Percentiles rank a stretch among this genome's conserved stretches.
Conservation (phyloP, 257 asterid species). For the Solanum pimpinellifolium region DNA sequence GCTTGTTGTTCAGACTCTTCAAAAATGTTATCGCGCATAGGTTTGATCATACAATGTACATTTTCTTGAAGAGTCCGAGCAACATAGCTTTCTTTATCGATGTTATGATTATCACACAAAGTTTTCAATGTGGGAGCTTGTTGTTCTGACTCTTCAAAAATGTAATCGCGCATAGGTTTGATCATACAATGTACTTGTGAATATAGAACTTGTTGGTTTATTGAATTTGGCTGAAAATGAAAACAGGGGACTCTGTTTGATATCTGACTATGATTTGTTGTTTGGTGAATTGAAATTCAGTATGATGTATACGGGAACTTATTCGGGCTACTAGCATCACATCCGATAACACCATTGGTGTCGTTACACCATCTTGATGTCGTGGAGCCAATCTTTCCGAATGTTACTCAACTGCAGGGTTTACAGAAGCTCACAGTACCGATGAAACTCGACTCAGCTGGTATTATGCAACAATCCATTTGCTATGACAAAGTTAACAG, state of each 20-base stretch:
- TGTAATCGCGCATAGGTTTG: no score
- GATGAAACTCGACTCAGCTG: slow-evolving; percentile 67
- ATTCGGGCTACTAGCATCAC: slow-evolving; percentile 72
- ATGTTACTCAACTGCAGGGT: slow-evolving; percentile 47
- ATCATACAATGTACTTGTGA: no score
- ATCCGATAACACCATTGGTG: slow-evolving; percentile 67
- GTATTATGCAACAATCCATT: slow-evolving; percentile 77
- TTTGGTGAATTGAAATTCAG: slow-evolving; percentile 24
- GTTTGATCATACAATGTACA: background rate
- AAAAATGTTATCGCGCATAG: background rate
- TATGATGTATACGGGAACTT: slow-evolving; percentile 70
- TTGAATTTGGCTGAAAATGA: background rate
- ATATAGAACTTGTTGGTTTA: background rate
- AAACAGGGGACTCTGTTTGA: background rate
- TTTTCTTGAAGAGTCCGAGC: no score
- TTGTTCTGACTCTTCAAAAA: background rate
- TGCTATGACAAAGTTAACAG: slow-evolving; percentile 46
- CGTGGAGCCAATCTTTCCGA: slow-evolving; percentile 79
- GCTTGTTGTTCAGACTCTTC: background rate
- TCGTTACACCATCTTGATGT: slow-evolving; percentile 84
- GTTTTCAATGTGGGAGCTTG: background rate
- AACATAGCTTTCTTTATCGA: no score
- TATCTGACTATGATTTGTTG: background rate
- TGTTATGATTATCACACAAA: background rate
- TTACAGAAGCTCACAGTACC: slow-evolving; percentile 44